Percentiles rank a stretch among this genome's conserved stretches.
phyloP scores from a whole-genome alignment of 2,329 filamentous ascomycete genomes.

The Coniochaeta hoffmannii region DNA sequence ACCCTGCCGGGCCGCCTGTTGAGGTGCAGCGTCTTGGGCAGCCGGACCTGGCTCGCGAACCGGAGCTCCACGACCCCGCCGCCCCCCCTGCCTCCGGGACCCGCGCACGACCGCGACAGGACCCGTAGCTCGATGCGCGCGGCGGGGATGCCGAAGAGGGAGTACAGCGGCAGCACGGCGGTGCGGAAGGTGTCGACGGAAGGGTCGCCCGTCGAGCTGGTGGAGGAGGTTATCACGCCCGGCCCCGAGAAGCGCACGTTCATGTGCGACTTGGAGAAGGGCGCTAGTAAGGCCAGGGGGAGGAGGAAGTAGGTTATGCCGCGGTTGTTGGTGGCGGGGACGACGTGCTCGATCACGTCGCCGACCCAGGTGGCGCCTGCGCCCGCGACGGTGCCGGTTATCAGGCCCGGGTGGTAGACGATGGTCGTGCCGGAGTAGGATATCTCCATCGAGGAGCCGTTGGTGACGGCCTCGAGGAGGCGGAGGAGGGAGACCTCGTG shows the following conservation, averaged over 20 bases:
- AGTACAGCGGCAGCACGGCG: slow-evolving; percentile 82
- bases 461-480: slow-evolving; percentile 88
- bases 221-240: slow-evolving; percentile 86
- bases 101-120: slow-evolving; percentile 70
- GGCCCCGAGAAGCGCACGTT: slow-evolving; percentile 86
- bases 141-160: slow-evolving; percentile 74
- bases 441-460: slow-evolving; percentile 91
- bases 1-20: slow-evolving; percentile 75
- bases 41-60: slow-evolving; percentile 85
- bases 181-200: slow-evolving; percentile 91
- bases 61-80: slow-evolving; percentile 89
- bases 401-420: slow-evolving; percentile 84
- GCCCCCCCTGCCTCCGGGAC: slow-evolving; percentile 67
- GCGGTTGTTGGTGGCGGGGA: slow-evolving; percentile 69
- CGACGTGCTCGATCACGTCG: slow-evolving; percentile 72
- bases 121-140: slow-evolving; percentile 81
- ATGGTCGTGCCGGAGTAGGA: slow-evolving; percentile 93
- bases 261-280: slow-evolving; percentile 86
- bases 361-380: slow-evolving; percentile 58
- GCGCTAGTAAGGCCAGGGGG: slow-evolving; percentile 81
- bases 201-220: slow-evolving; percentile 68
- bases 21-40: slow-evolving; percentile 90
- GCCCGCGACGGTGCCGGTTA: slow-evolving; percentile 75
- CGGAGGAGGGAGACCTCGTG: slow-evolving; percentile 95
- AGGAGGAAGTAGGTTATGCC: slow-evolving; percentile 90